A percentile compares a stretch with the other conserved stretches of the same genome.
These are phyloP conservation scores for Parathielavia hyrcaniae DNA, from an alignment of 495 filamentous ascomycete genomes.

Conservation along the genomic window DNA sequence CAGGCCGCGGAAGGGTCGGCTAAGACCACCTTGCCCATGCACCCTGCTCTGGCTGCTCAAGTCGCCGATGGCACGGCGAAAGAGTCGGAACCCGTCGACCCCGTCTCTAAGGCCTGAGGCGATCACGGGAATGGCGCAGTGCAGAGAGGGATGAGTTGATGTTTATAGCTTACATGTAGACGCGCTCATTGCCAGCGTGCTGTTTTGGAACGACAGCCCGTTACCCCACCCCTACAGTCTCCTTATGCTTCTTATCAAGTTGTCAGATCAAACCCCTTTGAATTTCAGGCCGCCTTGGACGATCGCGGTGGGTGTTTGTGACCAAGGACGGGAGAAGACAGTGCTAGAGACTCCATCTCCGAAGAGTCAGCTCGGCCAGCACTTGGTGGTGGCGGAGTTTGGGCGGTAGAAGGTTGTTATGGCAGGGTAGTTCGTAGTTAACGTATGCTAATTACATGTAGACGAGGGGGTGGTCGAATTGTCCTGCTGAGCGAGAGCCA, in stretches of 20 bases:
- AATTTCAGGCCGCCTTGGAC: background rate
- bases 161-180: constrained; percentile 13
- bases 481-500: background rate
- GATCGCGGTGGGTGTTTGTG: background rate
- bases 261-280: background rate
- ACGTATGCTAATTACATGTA: too few species aligned
- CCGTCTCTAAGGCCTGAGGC: background rate
- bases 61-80: background rate
- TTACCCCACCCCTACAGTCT: background rate
- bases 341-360: background rate
- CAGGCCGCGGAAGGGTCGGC: constrained; percentile 13
- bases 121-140: background rate
- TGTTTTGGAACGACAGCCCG: background rate
- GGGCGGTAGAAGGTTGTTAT: background rate
- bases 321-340: background rate
- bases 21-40: constrained; percentile 15
- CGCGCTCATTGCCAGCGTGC: background rate
- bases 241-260: too few species aligned
- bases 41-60: constrained; percentile 2
- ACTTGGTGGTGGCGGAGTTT: too few species aligned
- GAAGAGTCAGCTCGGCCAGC: too few species aligned
- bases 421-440: background rate
- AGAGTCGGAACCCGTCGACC: background rate
- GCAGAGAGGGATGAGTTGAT: background rate
- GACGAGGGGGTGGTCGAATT: too few species aligned